phyloP scores from a whole-genome alignment of 1,284 basidiomycete species.

The Cryptococcus wingfieldii region DNA sequence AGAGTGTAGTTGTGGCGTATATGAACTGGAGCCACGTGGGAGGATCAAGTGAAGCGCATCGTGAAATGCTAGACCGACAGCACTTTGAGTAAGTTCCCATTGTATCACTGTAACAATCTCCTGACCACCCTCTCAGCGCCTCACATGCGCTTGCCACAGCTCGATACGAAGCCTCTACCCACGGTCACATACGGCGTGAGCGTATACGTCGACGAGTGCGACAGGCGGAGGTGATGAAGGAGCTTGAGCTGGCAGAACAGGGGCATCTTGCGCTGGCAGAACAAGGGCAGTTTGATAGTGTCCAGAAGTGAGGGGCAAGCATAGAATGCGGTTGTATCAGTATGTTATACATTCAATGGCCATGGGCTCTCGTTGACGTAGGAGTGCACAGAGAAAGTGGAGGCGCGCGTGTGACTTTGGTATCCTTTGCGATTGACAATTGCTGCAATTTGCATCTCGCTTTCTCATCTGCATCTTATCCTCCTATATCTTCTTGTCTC shows the following conservation, averaged over 20 bases:
- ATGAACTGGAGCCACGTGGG: conserved; percentile 32
- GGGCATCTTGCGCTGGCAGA: conserved; percentile 12
- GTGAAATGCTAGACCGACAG: conserved; percentile 29
- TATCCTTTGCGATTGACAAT: too few species aligned
- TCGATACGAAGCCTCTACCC: conserved; percentile 38
- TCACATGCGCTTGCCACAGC: conserved; percentile 45
- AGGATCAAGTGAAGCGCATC: conserved; percentile 18
- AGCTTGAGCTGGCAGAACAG: conserved; percentile 35
- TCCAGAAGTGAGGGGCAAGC: too few species aligned
- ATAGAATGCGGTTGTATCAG: too few species aligned
- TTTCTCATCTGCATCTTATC: too few species aligned
- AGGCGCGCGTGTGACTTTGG: not conserved
- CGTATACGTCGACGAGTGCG: conserved; percentile 40
- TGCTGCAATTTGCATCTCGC: too few species aligned
- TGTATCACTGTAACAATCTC: not conserved
- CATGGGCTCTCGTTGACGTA: too few species aligned
- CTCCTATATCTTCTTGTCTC: too few species aligned
- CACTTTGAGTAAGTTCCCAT: conserved; percentile 37
- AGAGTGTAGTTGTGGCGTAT: conserved; percentile 25
- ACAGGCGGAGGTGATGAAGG: conserved; percentile 33
- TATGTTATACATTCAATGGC: too few species aligned
- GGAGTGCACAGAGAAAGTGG: not conserved
- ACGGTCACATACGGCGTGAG: conserved; percentile 43
- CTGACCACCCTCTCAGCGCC: conserved; percentile 27
- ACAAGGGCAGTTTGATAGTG: too few species aligned